Evolutionary conservation across 2,329 filamentous ascomycete species (phyloP), one percentile per base, ranked within the genome.

Genomic region (Pyrenochaeta sp.): DNA sequence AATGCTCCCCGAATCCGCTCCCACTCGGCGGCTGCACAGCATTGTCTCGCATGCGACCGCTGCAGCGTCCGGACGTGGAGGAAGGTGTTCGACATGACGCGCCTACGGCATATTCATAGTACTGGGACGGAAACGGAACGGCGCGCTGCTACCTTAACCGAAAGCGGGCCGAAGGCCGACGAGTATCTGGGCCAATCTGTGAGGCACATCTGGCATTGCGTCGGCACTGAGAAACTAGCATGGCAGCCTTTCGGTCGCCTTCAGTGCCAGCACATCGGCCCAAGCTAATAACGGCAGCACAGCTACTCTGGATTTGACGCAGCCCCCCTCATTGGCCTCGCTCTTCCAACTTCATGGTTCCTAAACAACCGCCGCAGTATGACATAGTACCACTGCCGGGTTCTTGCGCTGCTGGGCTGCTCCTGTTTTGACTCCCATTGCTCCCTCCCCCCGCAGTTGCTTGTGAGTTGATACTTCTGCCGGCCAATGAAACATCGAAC

Each of bases 111-210:
- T 41, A 34, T 46, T 53, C 48, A 53, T 50, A 44, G 38, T 42
- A 24, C n/a, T 58, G 56, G 55, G 39, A 58, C 63, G 63, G 62
- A 54, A 61, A 58, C 60, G 62, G 62, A 51, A 63, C 65, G 62
- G 63, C 51, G 53, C 63, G 61, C 51, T 44, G 40, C 35, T 35
- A 48, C 45, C 45, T 60, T 57, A 59, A 53, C 53, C 59, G 53
- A 48, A 55, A 48, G 53, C 53, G 54, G 61, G 54, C 46, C 41
- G 44, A 36, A 41, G 30, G 41, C 52, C 56, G 54, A 54, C 23
- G 39, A 40, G 35, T 45, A 41, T 44, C 46, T 51, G 51, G 51
- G 41, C 57, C 53, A 66, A 58, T 54, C 51, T 61, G 58, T 48
- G 53, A 53, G 49, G 60, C 56, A 60, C 60, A 63, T 60, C 48